A percentile compares a stretch with the other conserved stretches of the same genome.
These are phyloP conservation scores for Fistulifera solaris DNA, from an alignment of 108 stramenopile genomes.

Conservation along the genomic window DNA sequence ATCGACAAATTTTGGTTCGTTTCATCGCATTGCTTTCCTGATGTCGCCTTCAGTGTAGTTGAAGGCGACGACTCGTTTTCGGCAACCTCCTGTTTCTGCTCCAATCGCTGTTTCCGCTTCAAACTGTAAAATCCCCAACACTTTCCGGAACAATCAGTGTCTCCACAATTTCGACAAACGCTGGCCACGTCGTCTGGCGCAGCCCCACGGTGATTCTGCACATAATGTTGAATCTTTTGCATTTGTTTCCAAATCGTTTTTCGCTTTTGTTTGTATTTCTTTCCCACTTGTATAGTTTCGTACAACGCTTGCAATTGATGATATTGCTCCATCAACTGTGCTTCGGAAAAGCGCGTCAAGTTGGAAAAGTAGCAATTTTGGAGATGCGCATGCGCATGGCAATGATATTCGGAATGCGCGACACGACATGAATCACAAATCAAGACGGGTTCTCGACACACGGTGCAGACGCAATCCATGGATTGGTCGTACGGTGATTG, in stretches of 20 bases:
- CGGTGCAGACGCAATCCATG: constrained; percentile 60
- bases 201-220: neutral
- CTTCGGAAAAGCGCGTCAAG: constrained; percentile 28
- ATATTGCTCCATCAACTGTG: constrained; percentile 36
- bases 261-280: constrained; percentile 55
- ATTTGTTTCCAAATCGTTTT: constrained; percentile 64
- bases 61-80: constrained; percentile 4
- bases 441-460: constrained; percentile 70
- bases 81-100: constrained; percentile 16
- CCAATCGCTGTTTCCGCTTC: constrained; percentile 41
- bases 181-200: constrained; percentile 1
- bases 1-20: neutral
- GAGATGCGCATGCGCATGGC: constrained; percentile 53
- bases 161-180: constrained; percentile 72
- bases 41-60: neutral
- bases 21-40: too few species aligned
- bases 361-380: constrained; percentile 61
- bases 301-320: constrained; percentile 25
- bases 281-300: constrained; percentile 45
- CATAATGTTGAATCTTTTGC: constrained; percentile 31
- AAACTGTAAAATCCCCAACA: constrained; percentile 85
- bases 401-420: constrained; percentile 50
- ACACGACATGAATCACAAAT: constrained; percentile 46
- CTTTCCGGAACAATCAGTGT: constrained; percentile 36
- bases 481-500: neutral